Evolutionary conservation across 2,329 filamentous ascomycete species (phyloP).

Genomic region (Penicillium sp.): DNA sequence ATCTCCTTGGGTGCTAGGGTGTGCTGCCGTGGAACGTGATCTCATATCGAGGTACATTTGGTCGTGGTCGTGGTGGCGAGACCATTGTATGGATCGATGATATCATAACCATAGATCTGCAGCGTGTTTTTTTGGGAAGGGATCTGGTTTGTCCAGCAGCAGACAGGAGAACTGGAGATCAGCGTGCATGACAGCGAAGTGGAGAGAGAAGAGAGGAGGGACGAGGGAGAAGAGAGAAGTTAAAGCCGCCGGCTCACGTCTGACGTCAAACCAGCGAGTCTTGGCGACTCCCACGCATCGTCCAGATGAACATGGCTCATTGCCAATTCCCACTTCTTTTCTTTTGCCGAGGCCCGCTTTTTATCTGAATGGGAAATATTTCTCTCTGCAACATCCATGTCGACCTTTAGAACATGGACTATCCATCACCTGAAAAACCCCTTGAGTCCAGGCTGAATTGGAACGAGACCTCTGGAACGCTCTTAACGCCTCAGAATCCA

Average conservation of each 20-base stretch:
- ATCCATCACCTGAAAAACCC: background rate
- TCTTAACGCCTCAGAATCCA: background rate
- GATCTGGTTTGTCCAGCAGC: background rate
- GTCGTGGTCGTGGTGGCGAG: background rate
- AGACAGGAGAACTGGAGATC: background rate
- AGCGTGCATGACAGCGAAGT: background rate
- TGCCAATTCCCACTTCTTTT: background rate
- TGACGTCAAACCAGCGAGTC: constrained; percentile 2
- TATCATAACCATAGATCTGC: background rate
- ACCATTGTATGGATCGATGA: background rate
- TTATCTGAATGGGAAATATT: background rate
- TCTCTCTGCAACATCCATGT: background rate
- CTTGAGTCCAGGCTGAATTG: background rate
- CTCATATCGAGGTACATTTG: background rate
- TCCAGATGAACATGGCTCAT: too few species aligned
- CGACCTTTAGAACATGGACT: background rate
- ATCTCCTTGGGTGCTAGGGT: constrained; percentile 1
- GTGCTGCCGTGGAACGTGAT: background rate
- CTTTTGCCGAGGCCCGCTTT: background rate
- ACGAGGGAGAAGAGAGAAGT: background rate
- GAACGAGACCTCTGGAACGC: background rate
- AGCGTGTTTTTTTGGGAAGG: background rate
- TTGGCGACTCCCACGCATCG: background rate
- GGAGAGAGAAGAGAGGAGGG: background rate
- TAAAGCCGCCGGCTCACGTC: background rate